A percentile compares a stretch with the other conserved stretches of the same genome.
Evolutionary conservation across 768 basidiomycete genomes (phyloP).

Genomic region (Rickenella mellea): DNA sequence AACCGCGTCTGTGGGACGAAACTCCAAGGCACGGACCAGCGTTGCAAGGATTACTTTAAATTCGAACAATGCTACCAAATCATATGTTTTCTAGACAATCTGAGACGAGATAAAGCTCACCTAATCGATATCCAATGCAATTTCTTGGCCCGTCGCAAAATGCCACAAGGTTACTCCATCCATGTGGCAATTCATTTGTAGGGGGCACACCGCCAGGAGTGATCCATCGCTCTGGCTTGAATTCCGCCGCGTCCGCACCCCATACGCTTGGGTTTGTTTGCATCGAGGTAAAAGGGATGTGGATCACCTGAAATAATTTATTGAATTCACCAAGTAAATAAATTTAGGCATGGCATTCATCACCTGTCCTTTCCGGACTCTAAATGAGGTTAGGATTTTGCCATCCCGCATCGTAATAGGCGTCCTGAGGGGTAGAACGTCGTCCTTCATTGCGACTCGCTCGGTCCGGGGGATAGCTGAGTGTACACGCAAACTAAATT

Average conservation of each 20-base stretch:
- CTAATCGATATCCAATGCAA: slow-evolving; percentile 6
- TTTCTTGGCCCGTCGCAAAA: slow-evolving; percentile 1
- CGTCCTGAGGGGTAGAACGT: slow-evolving; percentile 29
- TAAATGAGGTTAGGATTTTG: slow-evolving; percentile 16
- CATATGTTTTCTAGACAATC: not conserved
- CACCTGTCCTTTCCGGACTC: slow-evolving; percentile 29
- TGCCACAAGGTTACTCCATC: slow-evolving; percentile 5
- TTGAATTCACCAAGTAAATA: not conserved
- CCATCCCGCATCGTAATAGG: slow-evolving; percentile 22
- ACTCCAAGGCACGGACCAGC: slow-evolving; percentile 26
- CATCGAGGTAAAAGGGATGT: slow-evolving; percentile 24
- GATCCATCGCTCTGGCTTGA: slow-evolving; percentile 33
- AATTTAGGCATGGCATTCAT: slow-evolving; percentile 2
- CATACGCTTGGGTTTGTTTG: slow-evolving; percentile 24
- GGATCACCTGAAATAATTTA: slow-evolving; percentile 17
- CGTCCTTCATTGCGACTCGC: slow-evolving; percentile 29
- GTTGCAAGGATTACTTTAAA: slow-evolving; percentile 30
- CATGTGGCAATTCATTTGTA: slow-evolving; percentile 20
- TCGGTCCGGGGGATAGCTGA: slow-evolving; percentile 30
- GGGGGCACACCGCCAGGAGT: slow-evolving; percentile 20
- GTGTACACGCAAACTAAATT: slow-evolving; percentile 27
- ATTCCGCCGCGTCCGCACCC: slow-evolving; percentile 24
- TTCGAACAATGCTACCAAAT: slow-evolving; percentile 23
- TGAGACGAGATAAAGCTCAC: slow-evolving; percentile 9
- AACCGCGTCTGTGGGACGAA: slow-evolving; percentile 23